Base-by-base conservation (phyloP, 345 rosid species). In the Ceriops zippeliana region DNA sequence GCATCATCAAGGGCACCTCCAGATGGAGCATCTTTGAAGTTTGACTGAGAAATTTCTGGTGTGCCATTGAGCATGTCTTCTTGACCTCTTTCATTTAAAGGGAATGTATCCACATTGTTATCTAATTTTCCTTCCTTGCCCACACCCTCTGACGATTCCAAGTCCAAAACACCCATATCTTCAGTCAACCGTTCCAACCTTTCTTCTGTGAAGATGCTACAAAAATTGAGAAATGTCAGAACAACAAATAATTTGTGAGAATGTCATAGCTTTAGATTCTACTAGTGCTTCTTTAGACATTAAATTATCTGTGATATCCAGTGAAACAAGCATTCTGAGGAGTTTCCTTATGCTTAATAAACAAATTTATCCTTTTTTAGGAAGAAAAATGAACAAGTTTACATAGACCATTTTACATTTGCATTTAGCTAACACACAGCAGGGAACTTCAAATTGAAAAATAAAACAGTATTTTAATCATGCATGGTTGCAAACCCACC, bases 121-220 rank as follows among this genome's bases (percentile, higher is more conserved):
- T 52, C 75, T 42, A 58, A 28, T 75, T 65, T 75, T 69, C 74
- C 85, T 76, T 74, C 86, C 60, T 76, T 69, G 52, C 52, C 34
- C 51, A 65, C 52, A 70, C 61, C 73, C 47, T 62, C 80, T 7
- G 68, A 81, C 59, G 76, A 69, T 73, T 85, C 91, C 67, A 82
- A 74, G 74, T 86, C 87, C 21, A 83, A 76, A 79, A 73, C 65
- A 75, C 82, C 78, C 42, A 86, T 82, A 58, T 80, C 86, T 83
- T 80, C 89, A 69, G 87, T 86, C 74, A 93, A 80, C 68, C 87
- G 79, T 73, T 90, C 96, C 82, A 93, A 82, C 81, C 98, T 89
- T 80, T 93, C 97, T 82, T 93, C 92, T 47, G 81, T 77, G 73
- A 93, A 90, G 73, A 93, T 89, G 81, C 98, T 93, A 71, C 79